Base-by-base conservation (phyloP, 192 early-diverging fungal genomes). In the Backusella liffmaniae region DNA sequence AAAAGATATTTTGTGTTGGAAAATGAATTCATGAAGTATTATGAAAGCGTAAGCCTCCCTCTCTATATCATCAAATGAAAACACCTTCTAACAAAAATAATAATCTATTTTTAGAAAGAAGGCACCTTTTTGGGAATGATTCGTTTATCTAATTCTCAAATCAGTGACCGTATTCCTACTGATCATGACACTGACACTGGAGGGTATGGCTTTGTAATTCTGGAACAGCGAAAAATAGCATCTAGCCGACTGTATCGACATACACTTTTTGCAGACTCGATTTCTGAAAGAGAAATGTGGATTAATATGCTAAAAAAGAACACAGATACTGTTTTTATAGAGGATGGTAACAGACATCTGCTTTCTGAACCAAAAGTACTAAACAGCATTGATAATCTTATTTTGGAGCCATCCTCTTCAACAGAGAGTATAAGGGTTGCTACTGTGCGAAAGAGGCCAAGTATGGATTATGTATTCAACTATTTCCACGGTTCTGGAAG, bases 201-300 rank as follows among this genome's bases (percentile, higher is more conserved):
- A 3, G 85, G 95, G 18, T 94, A 96, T 72, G 95, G 93, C 23
- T 96, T 99, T 78, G 81, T 94, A 51, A 92, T 99, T 39, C 86
- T 93, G 73, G 96, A 98, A 76, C 91, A 89, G 65, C 72, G 66
- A 49, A 93, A 92, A 72, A 78, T 85, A 32, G 23, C 87, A 29
- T 84, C 86, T 37, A 94, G 91, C 77, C 90, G 94, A 39, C 80
- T 89, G 0, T 79, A 85, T 36, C 82, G 92, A 7, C 95, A 97
- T 73, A 90, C 96, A 41, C 90, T 98, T 34, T 96, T 92, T 82
- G 95, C 96, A 13, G 95, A 95, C n/a, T 93, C 90, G 15, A 95
- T 96, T 73, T 76, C 86, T 42, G 97, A 98, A 74, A 88, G 96
- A 49, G 96, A 97, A 82, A 91, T 91, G 26, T 98, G 97, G 97